Conservation (phyloP, 208 protist genomes). For the Herpetomonas samuelpessoai region DNA sequence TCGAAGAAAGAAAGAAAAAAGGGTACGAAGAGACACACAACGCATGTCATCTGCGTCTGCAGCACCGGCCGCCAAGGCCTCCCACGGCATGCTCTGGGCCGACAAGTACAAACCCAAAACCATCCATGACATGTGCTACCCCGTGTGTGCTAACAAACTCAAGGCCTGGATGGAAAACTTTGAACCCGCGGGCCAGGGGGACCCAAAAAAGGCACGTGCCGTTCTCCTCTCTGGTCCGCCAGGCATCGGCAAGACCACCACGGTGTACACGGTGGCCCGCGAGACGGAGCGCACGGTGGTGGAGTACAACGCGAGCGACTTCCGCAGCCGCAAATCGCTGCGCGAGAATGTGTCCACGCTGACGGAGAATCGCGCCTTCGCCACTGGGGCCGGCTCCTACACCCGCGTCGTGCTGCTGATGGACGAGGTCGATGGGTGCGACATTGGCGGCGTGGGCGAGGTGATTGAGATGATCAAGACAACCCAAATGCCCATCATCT, state of each 20-base stretch:
- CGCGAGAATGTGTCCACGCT: conserved; percentile 71
- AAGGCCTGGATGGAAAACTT: conserved; percentile 91
- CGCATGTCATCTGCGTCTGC: too few relatives aligned
- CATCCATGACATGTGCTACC: conserved; percentile 93
- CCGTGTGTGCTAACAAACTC: conserved; percentile 79
- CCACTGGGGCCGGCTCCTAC: conserved; percentile 44
- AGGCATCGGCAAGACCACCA: conserved; percentile 99
- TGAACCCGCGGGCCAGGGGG: conserved; percentile 37
- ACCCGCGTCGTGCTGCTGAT: conserved; percentile 94
- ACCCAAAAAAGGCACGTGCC: conserved; percentile 61
- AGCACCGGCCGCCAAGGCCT: too few relatives aligned
- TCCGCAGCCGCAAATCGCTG: conserved; percentile 94
- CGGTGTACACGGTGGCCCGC: conserved; percentile 89
- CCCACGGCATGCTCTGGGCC: conserved; percentile 86
- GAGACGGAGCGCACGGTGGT: conserved; percentile 91
- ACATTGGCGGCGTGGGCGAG: conserved; percentile 96
- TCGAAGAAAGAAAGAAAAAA: too few relatives aligned
- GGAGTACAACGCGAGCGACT: conserved; percentile 99
- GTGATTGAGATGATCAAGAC: conserved; percentile 95
- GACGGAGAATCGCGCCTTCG: conserved; percentile 81
- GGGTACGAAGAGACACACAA: too few relatives aligned
- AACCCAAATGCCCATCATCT: conserved; percentile 96
- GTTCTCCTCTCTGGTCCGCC: conserved; percentile 96
- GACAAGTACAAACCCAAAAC: conserved; percentile 96
- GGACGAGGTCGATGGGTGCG: conserved; percentile 99